Evolutionary conservation across 495 filamentous ascomycete species (phyloP).

Genomic region (Glutinoglossum americanum): DNA sequence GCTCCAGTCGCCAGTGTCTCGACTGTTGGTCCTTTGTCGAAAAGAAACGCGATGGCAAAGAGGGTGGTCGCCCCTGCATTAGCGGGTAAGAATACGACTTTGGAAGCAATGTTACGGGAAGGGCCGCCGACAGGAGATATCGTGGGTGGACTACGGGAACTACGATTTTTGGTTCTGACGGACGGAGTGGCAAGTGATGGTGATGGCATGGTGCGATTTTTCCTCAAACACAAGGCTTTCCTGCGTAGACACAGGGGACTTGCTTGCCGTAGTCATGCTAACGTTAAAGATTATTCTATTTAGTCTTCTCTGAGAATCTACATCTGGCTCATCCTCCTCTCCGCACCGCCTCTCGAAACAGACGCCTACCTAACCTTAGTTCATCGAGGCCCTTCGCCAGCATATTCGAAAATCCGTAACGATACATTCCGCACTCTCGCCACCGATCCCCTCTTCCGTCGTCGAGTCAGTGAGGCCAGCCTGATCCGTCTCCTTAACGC

Average conservation of each 20-base stretch:
- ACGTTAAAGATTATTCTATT: background rate
- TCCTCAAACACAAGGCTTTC: background rate
- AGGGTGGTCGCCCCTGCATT: constrained; percentile 33
- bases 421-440: constrained; percentile 93
- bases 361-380: constrained; percentile 77
- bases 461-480: constrained; percentile 84
- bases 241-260: background rate
- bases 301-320: constrained; percentile 90
- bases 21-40: constrained; percentile 14
- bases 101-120: constrained; percentile 45
- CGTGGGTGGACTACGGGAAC: constrained; percentile 41
- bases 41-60: constrained; percentile 26
- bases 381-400: constrained; percentile 78
- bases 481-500: constrained; percentile 93
- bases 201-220: constrained; percentile 67
- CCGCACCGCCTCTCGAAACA: constrained; percentile 61
- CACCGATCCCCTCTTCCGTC: constrained; percentile 86
- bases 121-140: constrained; percentile 52
- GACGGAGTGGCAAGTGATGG: constrained; percentile 60
- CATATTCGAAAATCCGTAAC: constrained; percentile 92
- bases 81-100: constrained; percentile 28
- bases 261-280: constrained; percentile 5
- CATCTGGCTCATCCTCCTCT: constrained; percentile 80
- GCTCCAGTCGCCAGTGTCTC: constrained; percentile 24
- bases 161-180: constrained; percentile 55